Base-by-base conservation (phyloP, 805 yeast genomes). In the Tanozyma kutaoensis region DNA sequence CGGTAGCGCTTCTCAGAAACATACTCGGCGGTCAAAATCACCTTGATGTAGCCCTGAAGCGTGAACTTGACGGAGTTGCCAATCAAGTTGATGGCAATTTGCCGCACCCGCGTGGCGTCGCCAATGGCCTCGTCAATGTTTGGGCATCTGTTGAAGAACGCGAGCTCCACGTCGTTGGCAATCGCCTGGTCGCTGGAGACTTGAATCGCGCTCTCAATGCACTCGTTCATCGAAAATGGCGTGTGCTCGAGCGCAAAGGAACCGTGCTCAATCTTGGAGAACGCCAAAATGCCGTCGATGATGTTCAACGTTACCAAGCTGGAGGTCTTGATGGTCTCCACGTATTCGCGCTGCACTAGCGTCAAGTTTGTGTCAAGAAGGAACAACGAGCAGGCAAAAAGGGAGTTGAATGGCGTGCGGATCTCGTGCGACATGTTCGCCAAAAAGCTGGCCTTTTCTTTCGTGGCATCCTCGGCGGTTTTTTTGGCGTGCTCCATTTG, bases 401-500 rank as follows among this genome's bases (percentile, higher is more conserved):
- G 48, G 2, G 69, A 63, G 37, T 69, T 68, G 45, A 67, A 67
- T 1, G 74, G 74, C 2, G 74, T 67, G 26, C 74, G 46, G 26
- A 67, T 66, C 35, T 67, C 74, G 37, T 67, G 74, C 2, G 72
- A 66, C 74, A 67, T 67, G 34, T 67, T 68, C 14, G 60, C 60
- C 31, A 67, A 40, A 39, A 67, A 67, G 28, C 67, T 64, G 4
- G 72, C 68, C 44, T 66, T 67, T 38, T 64, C 70, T 4, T 66
- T 65, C 2, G 70, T 65, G 4, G 72, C 71, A 28, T 62, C 69
- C 33, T 65, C 71, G 2, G 72, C 72, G 3, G 54, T 48, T 24
- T 43, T 36, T 26, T 53, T 53, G 7, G 60, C 58, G 8, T 58
- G 30, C 36, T 62, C 64, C 60, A 69, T 62, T 35, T 64, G 66